Conservation (phyloP, 345 rosid species). For the Linum lewisii region DNA sequence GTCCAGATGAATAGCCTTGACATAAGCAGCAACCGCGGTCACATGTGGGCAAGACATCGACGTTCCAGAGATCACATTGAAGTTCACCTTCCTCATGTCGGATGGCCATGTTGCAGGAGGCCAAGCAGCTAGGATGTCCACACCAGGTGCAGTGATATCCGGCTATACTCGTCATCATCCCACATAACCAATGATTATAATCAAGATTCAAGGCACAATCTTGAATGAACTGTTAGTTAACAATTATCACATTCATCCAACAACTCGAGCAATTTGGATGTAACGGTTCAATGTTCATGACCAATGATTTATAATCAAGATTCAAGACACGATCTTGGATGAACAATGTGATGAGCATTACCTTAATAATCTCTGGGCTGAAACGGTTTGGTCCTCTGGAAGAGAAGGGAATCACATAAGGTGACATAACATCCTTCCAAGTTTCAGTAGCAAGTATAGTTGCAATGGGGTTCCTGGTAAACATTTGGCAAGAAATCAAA, state of each 20-base stretch:
- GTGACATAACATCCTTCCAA: constrained; percentile 16
- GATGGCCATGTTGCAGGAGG: constrained; percentile 10
- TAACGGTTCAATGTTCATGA: too few relatives aligned
- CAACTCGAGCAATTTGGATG: too few relatives aligned
- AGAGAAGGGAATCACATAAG: constrained; percentile 21
- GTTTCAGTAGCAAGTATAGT: constrained; percentile 16
- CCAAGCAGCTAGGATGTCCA: constrained; percentile 28
- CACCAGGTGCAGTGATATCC: constrained; percentile 32
- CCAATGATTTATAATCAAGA: too few relatives aligned
- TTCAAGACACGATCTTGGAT: too few relatives aligned
- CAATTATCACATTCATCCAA: too few relatives aligned
- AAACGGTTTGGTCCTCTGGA: constrained; percentile 28
- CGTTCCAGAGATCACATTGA: constrained; percentile 22
- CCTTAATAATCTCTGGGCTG: constrained; percentile 26
- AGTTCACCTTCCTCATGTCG: constrained; percentile 10
- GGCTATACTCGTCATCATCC: constrained; percentile 20
- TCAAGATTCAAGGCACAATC: too few relatives aligned
- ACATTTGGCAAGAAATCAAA: background rate
- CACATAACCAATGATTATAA: background rate
- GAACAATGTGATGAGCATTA: background rate
- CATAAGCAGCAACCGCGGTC: background rate
- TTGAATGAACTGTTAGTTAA: too few relatives aligned
- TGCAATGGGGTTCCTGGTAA: constrained; percentile 27
- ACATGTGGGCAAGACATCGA: constrained; percentile 9
- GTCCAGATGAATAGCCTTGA: constrained; percentile 4